Evolutionary conservation across 805 yeast species (phyloP).

Genomic region (Kazachstania kunashirensis): DNA sequence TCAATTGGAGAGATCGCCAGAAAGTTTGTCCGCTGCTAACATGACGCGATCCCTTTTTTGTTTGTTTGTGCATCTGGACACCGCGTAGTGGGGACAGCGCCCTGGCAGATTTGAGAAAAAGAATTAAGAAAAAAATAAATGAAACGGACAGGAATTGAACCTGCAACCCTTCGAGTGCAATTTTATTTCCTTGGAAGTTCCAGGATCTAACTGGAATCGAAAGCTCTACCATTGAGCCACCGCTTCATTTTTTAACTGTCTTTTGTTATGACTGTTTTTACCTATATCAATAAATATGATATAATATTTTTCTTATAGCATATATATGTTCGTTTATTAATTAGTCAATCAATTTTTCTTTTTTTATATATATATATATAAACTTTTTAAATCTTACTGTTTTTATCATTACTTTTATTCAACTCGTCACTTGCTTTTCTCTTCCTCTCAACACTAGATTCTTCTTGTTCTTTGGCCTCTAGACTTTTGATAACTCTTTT

Average conservation of each 20-base stretch:
- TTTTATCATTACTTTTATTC: constrained; percentile 9
- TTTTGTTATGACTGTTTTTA: too few relatives aligned
- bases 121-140: constrained; percentile 21
- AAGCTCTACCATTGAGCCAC: constrained; percentile 68
- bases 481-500: constrained; percentile 27
- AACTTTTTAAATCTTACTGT: background rate
- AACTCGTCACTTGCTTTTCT: constrained; percentile 19
- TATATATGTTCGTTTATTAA: too few relatives aligned
- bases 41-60: too few relatives aligned
- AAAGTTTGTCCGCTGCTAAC: too few relatives aligned
- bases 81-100: too few relatives aligned
- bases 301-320: too few relatives aligned
- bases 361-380: background rate
- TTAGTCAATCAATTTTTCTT: too few relatives aligned
- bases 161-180: constrained; percentile 60
- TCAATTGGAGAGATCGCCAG: too few relatives aligned
- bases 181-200: constrained; percentile 11
- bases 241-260: constrained; percentile 44
- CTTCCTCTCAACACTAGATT: constrained; percentile 10
- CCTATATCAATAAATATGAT: too few relatives aligned
- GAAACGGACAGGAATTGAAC: constrained; percentile 70
- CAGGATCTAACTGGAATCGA: constrained; percentile 45
- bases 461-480: constrained; percentile 6
- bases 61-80: too few relatives aligned
- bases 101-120: too few relatives aligned